Percentiles rank a stretch among this genome's conserved stretches.
phyloP scores from a whole-genome alignment of 495 filamentous ascomycete species.

The Penicillium odoratum region DNA sequence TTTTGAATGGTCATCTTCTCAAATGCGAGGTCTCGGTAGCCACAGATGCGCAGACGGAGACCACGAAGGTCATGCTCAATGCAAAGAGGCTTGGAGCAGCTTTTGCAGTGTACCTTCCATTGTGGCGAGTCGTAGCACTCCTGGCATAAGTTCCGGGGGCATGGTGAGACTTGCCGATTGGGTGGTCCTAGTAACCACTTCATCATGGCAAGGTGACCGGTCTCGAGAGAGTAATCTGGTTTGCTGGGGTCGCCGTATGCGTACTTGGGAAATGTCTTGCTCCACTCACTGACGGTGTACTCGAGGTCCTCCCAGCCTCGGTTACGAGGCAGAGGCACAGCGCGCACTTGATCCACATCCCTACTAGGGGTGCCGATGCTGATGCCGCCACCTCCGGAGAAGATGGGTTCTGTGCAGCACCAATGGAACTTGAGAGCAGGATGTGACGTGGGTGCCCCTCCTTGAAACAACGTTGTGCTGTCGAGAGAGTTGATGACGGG shows the following conservation, averaged over 20 bases:
- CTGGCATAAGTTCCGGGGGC: constrained; percentile 59
- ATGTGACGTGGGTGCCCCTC: constrained; percentile 25
- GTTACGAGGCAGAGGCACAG: constrained; percentile 55
- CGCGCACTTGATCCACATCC: constrained; percentile 56
- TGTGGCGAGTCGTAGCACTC: constrained; percentile 58
- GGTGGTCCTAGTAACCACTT: constrained; percentile 49
- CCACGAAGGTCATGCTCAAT: constrained; percentile 64
- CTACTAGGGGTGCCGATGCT: constrained; percentile 54
- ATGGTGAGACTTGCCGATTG: constrained; percentile 48
- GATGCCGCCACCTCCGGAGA: constrained; percentile 63
- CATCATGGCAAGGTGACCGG: constrained; percentile 53
- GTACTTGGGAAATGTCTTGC: constrained; percentile 45
- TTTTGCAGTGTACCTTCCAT: constrained; percentile 61
- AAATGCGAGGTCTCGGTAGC: constrained; percentile 55
- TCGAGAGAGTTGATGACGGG: constrained; percentile 30
- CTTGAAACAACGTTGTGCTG: constrained; percentile 27
- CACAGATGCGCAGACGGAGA: constrained; percentile 59
- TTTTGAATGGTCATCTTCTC: constrained; percentile 50
- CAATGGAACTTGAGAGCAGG: constrained; percentile 56
- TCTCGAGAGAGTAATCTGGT: constrained; percentile 43
- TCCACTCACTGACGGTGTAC: constrained; percentile 45
- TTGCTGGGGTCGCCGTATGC: constrained; percentile 45
- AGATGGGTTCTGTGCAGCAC: constrained; percentile 64
- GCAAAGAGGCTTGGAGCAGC: constrained; percentile 58
- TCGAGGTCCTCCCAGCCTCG: constrained; percentile 58